Base-by-base conservation (phyloP, 129 eudicot genomes). In the Logfia minima region DNA sequence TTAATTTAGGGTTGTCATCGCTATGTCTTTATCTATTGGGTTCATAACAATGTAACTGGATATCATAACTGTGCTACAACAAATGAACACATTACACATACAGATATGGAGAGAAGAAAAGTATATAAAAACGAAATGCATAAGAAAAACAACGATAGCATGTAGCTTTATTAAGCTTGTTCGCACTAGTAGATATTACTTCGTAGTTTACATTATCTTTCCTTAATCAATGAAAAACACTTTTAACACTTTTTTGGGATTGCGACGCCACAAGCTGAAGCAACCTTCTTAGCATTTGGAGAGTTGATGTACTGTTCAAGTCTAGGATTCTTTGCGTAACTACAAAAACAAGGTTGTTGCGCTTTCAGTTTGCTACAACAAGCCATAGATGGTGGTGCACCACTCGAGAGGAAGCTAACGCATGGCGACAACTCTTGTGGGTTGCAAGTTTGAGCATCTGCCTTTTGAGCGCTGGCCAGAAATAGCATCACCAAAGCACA, bases 201-300 rank as follows among this genome's bases (percentile, higher is more conserved):
- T 68, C 60, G 68, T 41, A 23, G 31, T 26, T 31, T 70, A 52
- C 77, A 51, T 21, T 22, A 51, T 51, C 0, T 69, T 58, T 41
- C 8, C 0, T 56, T 55, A 60, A 35, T 55, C 3, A n/a, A 70
- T 6, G 69, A 4, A 2, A 32, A 6, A 32, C 6, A 17, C n/a
- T 78, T 24, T 24, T 66, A 84, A 69, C 87, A 84, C 65, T 63
- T 84, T 75, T 63, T 80, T 7, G 87, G 87, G 41, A 76, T 29
- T 10, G 79, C 10, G 11, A 84, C 73, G 21, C 74, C 71, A 74
- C 84, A 81, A 29, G 37, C 48, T 9, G 76, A 59, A 81, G 72
- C 80, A 75, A 81, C 72, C 68, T 81, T 81, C 71, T 61, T 75
- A 16, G 72, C 80, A 69, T 76, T 75, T 69, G 84, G 84, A 62